phyloP scores from a whole-genome alignment of 495 filamentous ascomycete species.

The Evansstolkia leycettana region DNA sequence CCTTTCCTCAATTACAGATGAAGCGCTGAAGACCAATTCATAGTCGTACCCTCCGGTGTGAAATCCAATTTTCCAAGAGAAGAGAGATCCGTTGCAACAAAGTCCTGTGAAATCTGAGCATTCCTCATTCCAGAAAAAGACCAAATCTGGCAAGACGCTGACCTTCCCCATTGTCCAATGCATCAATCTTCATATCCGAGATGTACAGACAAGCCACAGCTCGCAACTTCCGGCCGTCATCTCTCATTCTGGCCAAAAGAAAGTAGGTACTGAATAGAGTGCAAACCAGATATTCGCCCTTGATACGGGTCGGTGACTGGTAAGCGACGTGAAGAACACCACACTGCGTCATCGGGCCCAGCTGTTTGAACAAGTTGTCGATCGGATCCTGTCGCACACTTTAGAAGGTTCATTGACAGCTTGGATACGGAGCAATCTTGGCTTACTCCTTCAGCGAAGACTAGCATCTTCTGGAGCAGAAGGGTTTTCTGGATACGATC shows the following conservation, averaged over 20 bases:
- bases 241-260: constrained; percentile 56
- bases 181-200: constrained; percentile 58
- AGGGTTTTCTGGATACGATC: constrained; percentile 40
- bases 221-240: constrained; percentile 49
- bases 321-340: constrained; percentile 81
- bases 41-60: constrained; percentile 62
- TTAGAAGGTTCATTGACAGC: background rate
- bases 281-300: constrained; percentile 76
- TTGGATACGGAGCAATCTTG: background rate
- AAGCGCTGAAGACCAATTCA: constrained; percentile 82
- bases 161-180: constrained; percentile 76
- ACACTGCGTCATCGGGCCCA: constrained; percentile 76
- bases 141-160: no score
- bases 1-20: constrained; percentile 67
- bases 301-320: constrained; percentile 49
- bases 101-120: constrained; percentile 41
- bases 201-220: constrained; percentile 67
- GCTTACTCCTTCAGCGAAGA: constrained; percentile 56
- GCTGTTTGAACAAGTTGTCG: constrained; percentile 48
- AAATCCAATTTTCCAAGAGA: constrained; percentile 92
- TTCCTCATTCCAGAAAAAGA: no score
- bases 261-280: constrained; percentile 76
- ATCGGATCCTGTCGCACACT: constrained; percentile 18
- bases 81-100: constrained; percentile 71
- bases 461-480: constrained; percentile 40